phyloP scores from a whole-genome alignment of 192 early-diverging fungal species.

The Coemansia sp. region DNA sequence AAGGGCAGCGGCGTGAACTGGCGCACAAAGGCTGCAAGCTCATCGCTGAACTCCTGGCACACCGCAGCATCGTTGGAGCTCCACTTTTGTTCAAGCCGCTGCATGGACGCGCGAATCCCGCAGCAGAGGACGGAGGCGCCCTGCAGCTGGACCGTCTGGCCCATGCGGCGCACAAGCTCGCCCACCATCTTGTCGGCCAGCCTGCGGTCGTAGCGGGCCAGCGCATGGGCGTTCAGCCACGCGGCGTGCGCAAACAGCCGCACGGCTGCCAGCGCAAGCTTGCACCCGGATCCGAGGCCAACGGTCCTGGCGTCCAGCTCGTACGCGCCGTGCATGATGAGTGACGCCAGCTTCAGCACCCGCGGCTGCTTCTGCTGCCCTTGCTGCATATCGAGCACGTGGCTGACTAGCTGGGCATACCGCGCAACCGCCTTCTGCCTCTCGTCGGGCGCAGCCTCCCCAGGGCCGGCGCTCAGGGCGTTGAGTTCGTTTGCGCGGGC shows the following conservation, averaged over 20 bases:
- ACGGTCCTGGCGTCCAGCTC: constrained; percentile 26
- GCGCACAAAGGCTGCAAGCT: constrained; percentile 12
- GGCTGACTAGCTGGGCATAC: constrained; percentile 14
- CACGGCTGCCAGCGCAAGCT: constrained; percentile 20
- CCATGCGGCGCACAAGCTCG: constrained; percentile 27
- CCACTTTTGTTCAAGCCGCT: background rate
- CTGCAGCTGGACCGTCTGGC: constrained; percentile 4
- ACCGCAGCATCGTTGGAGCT: background rate
- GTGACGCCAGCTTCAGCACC: constrained; percentile 14
- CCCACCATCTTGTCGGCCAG: constrained; percentile 23
- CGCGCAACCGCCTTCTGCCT: constrained; percentile 6
- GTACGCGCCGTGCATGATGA: constrained; percentile 32
- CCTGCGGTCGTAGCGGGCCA: constrained; percentile 12
- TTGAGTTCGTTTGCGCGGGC: constrained; percentile 5
- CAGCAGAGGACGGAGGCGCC: background rate
- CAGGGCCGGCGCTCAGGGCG: background rate
- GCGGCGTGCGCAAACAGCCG: constrained; percentile 41
- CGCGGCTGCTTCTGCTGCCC: background rate
- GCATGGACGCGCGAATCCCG: background rate
- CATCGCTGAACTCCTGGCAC: background rate
- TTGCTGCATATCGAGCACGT: constrained; percentile 8
- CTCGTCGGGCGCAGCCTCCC: background rate
- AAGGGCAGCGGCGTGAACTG: constrained; percentile 28
- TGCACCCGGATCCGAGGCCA: constrained; percentile 26
- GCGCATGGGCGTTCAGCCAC: constrained; percentile 27